Evolutionary conservation across 257 asterid species (phyloP).

Genomic region (Solanum rostratum): DNA sequence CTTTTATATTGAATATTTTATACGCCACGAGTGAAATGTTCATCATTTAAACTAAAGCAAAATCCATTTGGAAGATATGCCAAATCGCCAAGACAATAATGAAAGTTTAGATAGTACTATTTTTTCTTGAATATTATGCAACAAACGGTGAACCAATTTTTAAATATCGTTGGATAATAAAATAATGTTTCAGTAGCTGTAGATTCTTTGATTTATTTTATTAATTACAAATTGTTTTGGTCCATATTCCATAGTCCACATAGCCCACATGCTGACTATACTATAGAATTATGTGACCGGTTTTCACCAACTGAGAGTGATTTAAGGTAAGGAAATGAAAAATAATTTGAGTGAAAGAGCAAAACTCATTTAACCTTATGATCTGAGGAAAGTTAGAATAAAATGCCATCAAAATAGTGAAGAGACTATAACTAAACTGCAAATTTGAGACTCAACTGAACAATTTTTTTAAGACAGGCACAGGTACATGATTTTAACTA

Average conservation of each 20-base stretch:
- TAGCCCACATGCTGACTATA: not conserved
- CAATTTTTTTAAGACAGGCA: not conserved
- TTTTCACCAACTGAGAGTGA: not conserved
- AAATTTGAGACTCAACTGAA: not conserved
- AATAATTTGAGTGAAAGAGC: not conserved
- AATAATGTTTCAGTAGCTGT: not conserved
- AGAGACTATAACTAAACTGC: not conserved
- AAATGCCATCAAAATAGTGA: too few species aligned
- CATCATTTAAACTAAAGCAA: not conserved
- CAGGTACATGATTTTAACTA: not conserved
- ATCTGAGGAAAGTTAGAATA: too few species aligned
- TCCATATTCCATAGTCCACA: not conserved
- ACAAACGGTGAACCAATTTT: not conserved
- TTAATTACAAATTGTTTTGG: not conserved
- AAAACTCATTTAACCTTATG: too few species aligned
- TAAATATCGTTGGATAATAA: not conserved
- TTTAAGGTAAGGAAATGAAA: not conserved
- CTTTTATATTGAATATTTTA: not conserved
- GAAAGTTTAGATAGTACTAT: not conserved
- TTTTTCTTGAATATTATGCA: not conserved
- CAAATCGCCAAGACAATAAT: not conserved
- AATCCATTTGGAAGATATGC: not conserved
- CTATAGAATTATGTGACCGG: not conserved
- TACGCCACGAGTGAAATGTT: not conserved
- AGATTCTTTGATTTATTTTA: not conserved